Conservation (phyloP, 2,329 filamentous ascomycete genomes). For the Alternaria ethzedia region DNA sequence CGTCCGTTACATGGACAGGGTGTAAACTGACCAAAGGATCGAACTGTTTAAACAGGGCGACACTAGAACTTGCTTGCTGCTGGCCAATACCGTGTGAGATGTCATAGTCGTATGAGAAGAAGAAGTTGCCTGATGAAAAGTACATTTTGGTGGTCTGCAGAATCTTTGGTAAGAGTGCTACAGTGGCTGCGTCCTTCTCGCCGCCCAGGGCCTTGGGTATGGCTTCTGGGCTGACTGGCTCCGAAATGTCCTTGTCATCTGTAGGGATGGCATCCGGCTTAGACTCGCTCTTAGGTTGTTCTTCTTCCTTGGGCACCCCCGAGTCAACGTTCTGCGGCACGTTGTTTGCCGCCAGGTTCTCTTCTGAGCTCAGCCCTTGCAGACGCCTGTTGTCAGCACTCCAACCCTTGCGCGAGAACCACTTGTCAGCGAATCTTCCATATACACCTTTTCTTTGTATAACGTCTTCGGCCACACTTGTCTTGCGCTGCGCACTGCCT, state of each 20-base stretch:
- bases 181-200: slow-evolving; percentile 40
- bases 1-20: background rate
- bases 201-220: slow-evolving; percentile 45
- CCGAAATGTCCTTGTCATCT: slow-evolving; percentile 24
- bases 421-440: slow-evolving; percentile 85
- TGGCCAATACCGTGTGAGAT: slow-evolving; percentile 71
- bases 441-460: slow-evolving; percentile 83
- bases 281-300: slow-evolving; percentile 18
- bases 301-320: slow-evolving; percentile 32
- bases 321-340: slow-evolving; percentile 43
- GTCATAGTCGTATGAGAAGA: slow-evolving; percentile 94
- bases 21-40: slow-evolving; percentile 66
- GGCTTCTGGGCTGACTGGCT: slow-evolving; percentile 38
- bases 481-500: slow-evolving; percentile 27
- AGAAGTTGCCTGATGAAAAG: slow-evolving; percentile 84
- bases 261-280: slow-evolving; percentile 30
- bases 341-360: slow-evolving; percentile 51
- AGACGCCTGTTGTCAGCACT: slow-evolving; percentile 72
- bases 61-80: slow-evolving; percentile 52
- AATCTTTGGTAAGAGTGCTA: slow-evolving; percentile 76
- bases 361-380: slow-evolving; percentile 68
- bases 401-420: slow-evolving; percentile 89
- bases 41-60: slow-evolving; percentile 73
- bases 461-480: slow-evolving; percentile 84
- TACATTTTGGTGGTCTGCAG: slow-evolving; percentile 83